phyloP scores from a whole-genome alignment of 169 alveolate genomes.

The Neospora caninum region DNA sequence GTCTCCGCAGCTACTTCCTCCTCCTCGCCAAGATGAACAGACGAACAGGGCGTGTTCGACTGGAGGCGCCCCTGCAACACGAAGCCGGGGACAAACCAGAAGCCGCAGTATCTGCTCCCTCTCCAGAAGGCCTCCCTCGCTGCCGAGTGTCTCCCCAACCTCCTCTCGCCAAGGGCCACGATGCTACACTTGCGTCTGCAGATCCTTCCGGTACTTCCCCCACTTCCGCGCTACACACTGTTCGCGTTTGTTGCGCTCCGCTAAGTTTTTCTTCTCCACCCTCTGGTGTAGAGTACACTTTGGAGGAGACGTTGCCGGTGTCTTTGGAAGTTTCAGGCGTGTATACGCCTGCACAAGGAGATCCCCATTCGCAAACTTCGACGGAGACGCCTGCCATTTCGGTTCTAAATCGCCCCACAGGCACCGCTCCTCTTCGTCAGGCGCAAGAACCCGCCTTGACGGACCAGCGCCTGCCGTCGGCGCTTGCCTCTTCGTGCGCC shows the following conservation, averaged over 20 bases:
- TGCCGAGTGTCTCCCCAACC: neutral
- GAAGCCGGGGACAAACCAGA: neutral
- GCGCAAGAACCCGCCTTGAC: no score
- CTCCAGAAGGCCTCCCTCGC: neutral
- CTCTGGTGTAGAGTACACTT: neutral
- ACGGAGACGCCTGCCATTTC: neutral
- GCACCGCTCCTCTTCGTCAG: no score
- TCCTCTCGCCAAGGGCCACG: neutral
- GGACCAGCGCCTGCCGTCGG: no score
- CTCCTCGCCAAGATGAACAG: neutral
- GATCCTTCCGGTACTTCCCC: neutral
- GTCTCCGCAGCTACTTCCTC: slow-evolving; percentile 6
- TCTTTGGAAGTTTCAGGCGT: no score
- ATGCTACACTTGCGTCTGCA: neutral
- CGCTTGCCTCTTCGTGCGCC: no score
- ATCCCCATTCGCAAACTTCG: neutral
- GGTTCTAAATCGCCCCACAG: neutral
- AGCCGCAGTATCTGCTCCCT: neutral
- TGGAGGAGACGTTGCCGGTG: neutral
- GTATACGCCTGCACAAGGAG: neutral
- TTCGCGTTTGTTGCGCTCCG: neutral
- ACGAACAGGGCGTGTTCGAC: neutral
- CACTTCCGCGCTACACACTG: neutral
- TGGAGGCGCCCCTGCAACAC: neutral
- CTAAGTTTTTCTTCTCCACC: neutral